Base-by-base conservation (phyloP, 177 flowering plant species). In the Vitis hybrid region DNA sequence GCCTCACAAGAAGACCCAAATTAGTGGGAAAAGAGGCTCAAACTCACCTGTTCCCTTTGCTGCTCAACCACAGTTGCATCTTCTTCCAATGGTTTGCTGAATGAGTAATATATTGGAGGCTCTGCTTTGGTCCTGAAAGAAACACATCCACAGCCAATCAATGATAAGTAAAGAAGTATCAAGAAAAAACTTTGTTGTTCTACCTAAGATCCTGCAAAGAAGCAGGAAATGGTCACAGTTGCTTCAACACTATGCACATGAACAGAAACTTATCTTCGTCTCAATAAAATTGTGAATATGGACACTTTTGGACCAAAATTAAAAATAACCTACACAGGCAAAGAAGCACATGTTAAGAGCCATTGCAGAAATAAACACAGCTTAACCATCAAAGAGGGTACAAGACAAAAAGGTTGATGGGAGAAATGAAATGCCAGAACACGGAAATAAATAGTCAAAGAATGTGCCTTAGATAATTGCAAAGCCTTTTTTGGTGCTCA, bases 211-310 rank as follows among this genome's bases (percentile, higher is more conserved):
- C 76, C 73, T 75, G 68, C 77, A 64, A 70, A 69, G 68, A 65
- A 74, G 78, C 75, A 74, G 71, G 74, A 67, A 78, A 65, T 14
- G 46, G 58, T 54, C 50, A 76, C 66, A 70, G 80, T 78, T 78
- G 80, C 82, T 83, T 85, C 81, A 84, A 81, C 76, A 76, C 78
- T 76, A 82, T 83, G 82, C 83, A 85, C 91, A 80, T 78, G 87
- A 88, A 84, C 74, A 81, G 93, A 90, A 88, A 93, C 99, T 95
- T 95, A 93, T 90, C 99, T 92, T 92, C 75, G 91, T 80, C 86
- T 84, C 87, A 83, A 91, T 82, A 93, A 93, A 93, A 91, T 84
- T 89, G 96, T 85, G 92, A 89, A 91, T 86, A 92, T 89, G 97
- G 89, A 92, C 78, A 91, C 98, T 87, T 89, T 88, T 82, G 92